Base-by-base conservation (phyloP, 1,284 basidiomycete species). In the Volvariella volvacea region DNA sequence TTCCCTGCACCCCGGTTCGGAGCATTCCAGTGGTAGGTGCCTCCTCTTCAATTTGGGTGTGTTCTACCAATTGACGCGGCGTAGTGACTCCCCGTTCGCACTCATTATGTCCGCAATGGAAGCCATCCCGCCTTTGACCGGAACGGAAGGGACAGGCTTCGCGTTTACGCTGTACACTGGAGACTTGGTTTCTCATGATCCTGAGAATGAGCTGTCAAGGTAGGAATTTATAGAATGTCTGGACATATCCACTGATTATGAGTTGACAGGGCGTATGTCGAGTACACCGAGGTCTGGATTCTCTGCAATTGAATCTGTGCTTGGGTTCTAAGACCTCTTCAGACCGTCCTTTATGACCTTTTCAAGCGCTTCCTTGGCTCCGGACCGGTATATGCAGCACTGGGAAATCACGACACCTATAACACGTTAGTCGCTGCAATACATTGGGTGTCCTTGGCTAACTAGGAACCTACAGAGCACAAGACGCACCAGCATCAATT, bases 341-440 rank as follows among this genome's bases (percentile, higher is more conserved):
- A 84, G 82, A 72, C 79, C 1, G 64, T 82, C 0, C 43, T 86
- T 19, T 88, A 76, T 54, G 81, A 80, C 50, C 66, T 88, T 17
- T 73, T 86, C 62, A 81, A 75, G 56, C 64, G 66, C 14, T 68
- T 70, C 50, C 67, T 88, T 32, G 76, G 76, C 6, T 68, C 74
- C 3, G 81, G 81, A 0, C 82, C 85, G 17, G 72, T 87, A 1
- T 88, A 88, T 53, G 78, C 80, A 22, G 75, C 79, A 0, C 63
- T 88, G 10, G 86, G 86, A n/a, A 88, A 88, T 55, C 85, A 88
- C 52, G 86, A 88, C 55, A 78, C 70, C 32, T 83, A 83, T 58
- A 76, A 78, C 50, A 68, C 76, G 80, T 81, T 60, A 44, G 53
- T n/a, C n/a, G n/a, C 52, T 41, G 40, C 19, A 52, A 42, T 41